Percentiles rank a stretch among this genome's conserved stretches.
phyloP scores from a whole-genome alignment of 129 eudicot species.

The Flaveria sonorensis region DNA sequence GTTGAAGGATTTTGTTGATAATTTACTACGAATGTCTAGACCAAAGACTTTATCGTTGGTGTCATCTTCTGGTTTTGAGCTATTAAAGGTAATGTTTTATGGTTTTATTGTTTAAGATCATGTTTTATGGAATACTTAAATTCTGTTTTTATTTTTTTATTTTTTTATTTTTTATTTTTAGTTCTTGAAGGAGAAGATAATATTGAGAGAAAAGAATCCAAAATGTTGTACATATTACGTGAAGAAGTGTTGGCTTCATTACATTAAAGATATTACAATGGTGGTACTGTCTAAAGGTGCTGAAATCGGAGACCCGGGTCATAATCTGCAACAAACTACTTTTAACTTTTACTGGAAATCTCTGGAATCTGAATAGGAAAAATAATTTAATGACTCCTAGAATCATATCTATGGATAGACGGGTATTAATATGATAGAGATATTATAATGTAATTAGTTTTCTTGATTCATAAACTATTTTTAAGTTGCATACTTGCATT shows the following conservation, averaged over 20 bases:
- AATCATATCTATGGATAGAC: slow-evolving; percentile 11
- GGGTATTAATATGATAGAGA: background rate
- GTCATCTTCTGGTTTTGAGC: slow-evolving; percentile 48
- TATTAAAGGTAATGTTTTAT: slow-evolving; percentile 42
- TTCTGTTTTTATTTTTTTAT: background rate
- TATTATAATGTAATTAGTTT: slow-evolving; percentile 5
- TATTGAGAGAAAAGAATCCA: slow-evolving; percentile 46
- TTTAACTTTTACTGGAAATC: slow-evolving; percentile 34
- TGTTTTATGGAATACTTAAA: background rate
- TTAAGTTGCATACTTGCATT: background rate
- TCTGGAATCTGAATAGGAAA: background rate
- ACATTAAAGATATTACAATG: slow-evolving; percentile 40
- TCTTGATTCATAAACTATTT: background rate
- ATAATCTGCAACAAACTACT: slow-evolving; percentile 25
- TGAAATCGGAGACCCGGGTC: slow-evolving; percentile 15
- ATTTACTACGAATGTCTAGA: slow-evolving; percentile 42
- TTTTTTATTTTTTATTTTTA: slow-evolving; percentile 42
- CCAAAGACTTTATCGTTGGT: slow-evolving; percentile 44
- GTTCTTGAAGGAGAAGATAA: slow-evolving; percentile 41
- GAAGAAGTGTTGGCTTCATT: slow-evolving; percentile 68
- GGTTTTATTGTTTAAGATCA: background rate
- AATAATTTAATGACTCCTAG: background rate
- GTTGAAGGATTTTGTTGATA: slow-evolving; percentile 40
- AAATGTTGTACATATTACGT: slow-evolving; percentile 52
- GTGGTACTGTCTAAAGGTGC: slow-evolving; percentile 17